These are phyloP conservation scores for Xylaria grammica DNA, from an alignment of 495 filamentous ascomycete genomes.

Conservation along the genomic window DNA sequence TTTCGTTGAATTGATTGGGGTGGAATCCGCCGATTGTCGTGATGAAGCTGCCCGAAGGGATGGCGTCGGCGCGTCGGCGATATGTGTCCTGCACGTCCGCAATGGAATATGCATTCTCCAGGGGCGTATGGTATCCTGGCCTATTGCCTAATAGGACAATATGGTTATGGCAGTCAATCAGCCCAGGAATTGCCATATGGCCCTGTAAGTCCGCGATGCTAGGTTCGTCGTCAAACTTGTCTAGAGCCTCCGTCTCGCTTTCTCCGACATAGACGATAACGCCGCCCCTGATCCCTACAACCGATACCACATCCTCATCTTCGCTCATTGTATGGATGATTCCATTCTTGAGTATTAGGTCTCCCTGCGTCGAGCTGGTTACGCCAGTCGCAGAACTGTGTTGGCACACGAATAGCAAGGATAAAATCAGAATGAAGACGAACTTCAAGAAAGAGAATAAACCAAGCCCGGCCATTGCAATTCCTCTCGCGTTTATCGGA, in stretches of 20 bases:
- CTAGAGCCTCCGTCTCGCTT: slow-evolving; percentile 22
- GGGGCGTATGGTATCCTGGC: slow-evolving; percentile 34
- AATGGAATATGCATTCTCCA: slow-evolving; percentile 31
- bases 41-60: slow-evolving; percentile 28
- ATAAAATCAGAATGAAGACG: not conserved
- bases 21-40: slow-evolving; percentile 37
- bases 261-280: slow-evolving; percentile 34
- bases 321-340: slow-evolving; percentile 33
- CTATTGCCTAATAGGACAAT: slow-evolving; percentile 34
- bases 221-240: not conserved
- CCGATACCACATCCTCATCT: slow-evolving; percentile 21
- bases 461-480: not conserved
- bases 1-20: slow-evolving; percentile 33
- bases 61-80: slow-evolving; percentile 6
- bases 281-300: slow-evolving; percentile 31
- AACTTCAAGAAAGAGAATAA: not conserved
- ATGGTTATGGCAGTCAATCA: slow-evolving; percentile 39
- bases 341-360: slow-evolving; percentile 33
- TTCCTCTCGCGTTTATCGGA: not conserved
- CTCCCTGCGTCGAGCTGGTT: not conserved
- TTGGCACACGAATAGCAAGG: not conserved
- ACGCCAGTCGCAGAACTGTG: not conserved
- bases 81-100: slow-evolving; percentile 25
- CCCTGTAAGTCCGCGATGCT: slow-evolving; percentile 26
- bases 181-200: slow-evolving; percentile 28